These are phyloP conservation scores for Asterionellopsis glacialis DNA, from an alignment of 108 stramenopile species.

Conservation along the genomic window DNA sequence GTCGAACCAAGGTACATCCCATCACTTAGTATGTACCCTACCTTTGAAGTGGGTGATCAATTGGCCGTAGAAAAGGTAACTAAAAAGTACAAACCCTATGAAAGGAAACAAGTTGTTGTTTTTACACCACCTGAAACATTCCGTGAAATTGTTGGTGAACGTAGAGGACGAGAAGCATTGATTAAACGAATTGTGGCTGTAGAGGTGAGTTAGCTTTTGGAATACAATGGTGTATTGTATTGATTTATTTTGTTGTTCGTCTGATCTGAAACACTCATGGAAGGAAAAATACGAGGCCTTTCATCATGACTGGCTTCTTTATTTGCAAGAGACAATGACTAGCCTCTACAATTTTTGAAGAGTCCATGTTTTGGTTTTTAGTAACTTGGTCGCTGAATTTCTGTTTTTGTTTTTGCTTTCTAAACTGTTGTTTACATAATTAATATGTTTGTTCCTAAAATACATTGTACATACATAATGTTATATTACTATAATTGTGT, in stretches of 20 bases:
- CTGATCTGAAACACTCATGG: too few species aligned
- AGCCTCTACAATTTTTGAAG: too few species aligned
- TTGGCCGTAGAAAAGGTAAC: slow-evolving; percentile 94
- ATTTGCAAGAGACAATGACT: too few species aligned
- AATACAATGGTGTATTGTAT: not conserved
- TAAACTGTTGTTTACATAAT: too few species aligned
- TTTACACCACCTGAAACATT: slow-evolving; percentile 89
- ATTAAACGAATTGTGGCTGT: slow-evolving; percentile 95
- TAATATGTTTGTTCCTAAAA: not conserved
- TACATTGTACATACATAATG: not conserved
- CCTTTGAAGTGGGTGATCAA: slow-evolving; percentile 95
- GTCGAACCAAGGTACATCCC: slow-evolving; percentile 95
- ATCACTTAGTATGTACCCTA: slow-evolving; percentile 93
- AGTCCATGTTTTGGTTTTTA: too few species aligned
- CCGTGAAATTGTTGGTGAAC: slow-evolving; percentile 57
- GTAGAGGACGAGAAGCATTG: slow-evolving; percentile 81
- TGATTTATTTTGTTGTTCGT: not conserved
- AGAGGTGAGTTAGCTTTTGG: slow-evolving; percentile 56
- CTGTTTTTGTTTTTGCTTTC: slow-evolving; percentile 1
- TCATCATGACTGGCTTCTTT: too few species aligned
- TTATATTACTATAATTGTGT: not conserved
- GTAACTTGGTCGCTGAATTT: too few species aligned
- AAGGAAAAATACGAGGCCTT: too few species aligned
- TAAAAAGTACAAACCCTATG: slow-evolving; percentile 77
- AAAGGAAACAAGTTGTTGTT: slow-evolving; percentile 92